Evolutionary conservation across 192 early-diverging fungal genomes (phyloP), one percentile per base, ranked within the genome.

Genomic region (Podila epicladia): DNA sequence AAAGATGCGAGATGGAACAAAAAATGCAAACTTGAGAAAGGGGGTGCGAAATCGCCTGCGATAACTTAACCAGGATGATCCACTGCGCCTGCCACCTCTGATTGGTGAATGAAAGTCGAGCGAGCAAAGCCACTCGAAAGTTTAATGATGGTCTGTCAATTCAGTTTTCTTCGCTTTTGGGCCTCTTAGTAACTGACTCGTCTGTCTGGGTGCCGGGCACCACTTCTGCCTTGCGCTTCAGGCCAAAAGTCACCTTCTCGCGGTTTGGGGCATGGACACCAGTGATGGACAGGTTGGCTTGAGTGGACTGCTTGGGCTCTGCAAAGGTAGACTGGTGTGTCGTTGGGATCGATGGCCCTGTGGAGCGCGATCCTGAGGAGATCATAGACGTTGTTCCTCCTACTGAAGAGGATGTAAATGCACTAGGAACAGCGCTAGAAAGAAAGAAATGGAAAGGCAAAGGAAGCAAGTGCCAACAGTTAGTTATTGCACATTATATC

Each of bases 241-340:
- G 49, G 33, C 84, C 84, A 58, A 85, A 85, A 0, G 74, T 64
- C 2, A 85, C 84, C 72, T 85, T 85, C 62, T 85, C 84, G 49
- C 84, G 72, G 65, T 85, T 82, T 1, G 84, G 84, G 12, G 84
- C 84, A 73, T 85, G 75, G 33, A 85, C 73, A 24, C 84, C 82
- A 20, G 80, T 77, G 9, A 82, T 75, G 9, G 84, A 82, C 64
- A 82, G 65, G 57, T 58, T 82, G 0, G 79, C 48, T 49, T 82
- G 75, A 4, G 75, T 57, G 13, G 69, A 38, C 22, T 78, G 79
- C 24, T 65, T 78, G 3, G 84, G 80, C 1, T 72, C 65, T 9
- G 68, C 65, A 64, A 75, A 75, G 20, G 65, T 58, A 8, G 64
- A 76, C 22, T 48, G 58, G 19, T 58, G 63, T 4, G 35, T 58